Evolutionary conservation across 2,329 filamentous ascomycete genomes (phyloP), one percentile per base, ranked within the genome.

Genomic region (Fusarium sacchari): DNA sequence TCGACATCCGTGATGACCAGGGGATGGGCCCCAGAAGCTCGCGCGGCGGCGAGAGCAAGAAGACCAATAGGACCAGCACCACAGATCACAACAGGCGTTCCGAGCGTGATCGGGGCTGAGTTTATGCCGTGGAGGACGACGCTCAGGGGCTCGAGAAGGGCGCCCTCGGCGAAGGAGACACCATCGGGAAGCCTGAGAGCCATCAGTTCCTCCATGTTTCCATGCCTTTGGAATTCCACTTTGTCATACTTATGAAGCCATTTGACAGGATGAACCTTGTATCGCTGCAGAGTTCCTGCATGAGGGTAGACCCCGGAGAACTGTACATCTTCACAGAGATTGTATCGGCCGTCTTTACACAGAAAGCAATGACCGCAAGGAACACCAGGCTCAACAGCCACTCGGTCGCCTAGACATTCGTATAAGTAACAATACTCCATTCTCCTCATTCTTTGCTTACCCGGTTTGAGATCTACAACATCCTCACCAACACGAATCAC

Each of bases 361-460:
- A 89, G 83, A 74, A 88, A 90, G 77, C 90, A 92, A 39, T 83
- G 79, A 17, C 85, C 85, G 76, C 91, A 93, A 0, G 91, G 89
- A 2, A 92, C 88, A 26, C 90, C 90, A 1, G 90, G 90, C 75
- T 93, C 91, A 22, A 93, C 81, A 7, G 91, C 91, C 15, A 93
- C 90, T 58, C 90, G 84, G 76, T 93, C 91, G 17, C 90, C 89
- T 82, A 7, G 5, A 37, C 6, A 11, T 26, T 46, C 18, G 22
- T 40, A 59, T 74, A 13, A 72, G 69, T 46, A 32, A n/a, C 47
- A n/a, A 36, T 14, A 14, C 14, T n/a, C 34, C 22, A 11, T 7
- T 39, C 7, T 6, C 15, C 9, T 36, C 22, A 3, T 11, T 11
- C 14, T 61, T 18, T 30, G 30, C 64, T 72, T 78, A 84, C 83